phyloP scores from a whole-genome alignment of 768 basidiomycete species.

The Agrocybe pediades region DNA sequence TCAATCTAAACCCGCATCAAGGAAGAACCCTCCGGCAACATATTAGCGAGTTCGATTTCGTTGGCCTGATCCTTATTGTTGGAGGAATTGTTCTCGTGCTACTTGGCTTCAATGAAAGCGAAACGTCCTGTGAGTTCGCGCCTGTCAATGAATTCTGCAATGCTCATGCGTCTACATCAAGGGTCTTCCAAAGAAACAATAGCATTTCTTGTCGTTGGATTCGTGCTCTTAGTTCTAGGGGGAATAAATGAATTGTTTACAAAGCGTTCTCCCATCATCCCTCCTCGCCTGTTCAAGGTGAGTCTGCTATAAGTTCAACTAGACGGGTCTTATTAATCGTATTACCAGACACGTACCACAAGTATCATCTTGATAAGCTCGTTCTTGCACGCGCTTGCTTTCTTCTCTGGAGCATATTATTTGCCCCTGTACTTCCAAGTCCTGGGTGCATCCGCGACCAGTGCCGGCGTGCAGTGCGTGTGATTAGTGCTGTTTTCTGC shows the following conservation, averaged over 20 bases:
- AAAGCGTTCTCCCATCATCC: slow-evolving; percentile 67
- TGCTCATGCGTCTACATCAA: slow-evolving; percentile 23
- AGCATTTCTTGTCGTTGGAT: slow-evolving; percentile 59
- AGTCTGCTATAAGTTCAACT: slow-evolving; percentile 2
- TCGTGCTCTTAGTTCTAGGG: slow-evolving; percentile 49
- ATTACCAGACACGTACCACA: slow-evolving; percentile 69
- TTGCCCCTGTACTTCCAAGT: slow-evolving; percentile 81
- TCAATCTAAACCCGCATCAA: slow-evolving; percentile 78
- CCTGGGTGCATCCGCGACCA: slow-evolving; percentile 73
- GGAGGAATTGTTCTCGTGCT: slow-evolving; percentile 67
- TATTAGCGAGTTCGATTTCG: slow-evolving; percentile 68
- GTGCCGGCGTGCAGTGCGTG: slow-evolving; percentile 62
- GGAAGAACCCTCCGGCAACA: slow-evolving; percentile 60
- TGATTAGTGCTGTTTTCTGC: background rate
- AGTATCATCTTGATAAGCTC: slow-evolving; percentile 54
- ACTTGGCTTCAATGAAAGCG: slow-evolving; percentile 73
- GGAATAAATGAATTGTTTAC: slow-evolving; percentile 64
- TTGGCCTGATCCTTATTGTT: slow-evolving; percentile 65
- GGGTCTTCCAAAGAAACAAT: slow-evolving; percentile 67
- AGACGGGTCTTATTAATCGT: background rate
- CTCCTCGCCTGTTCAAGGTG: slow-evolving; percentile 74
- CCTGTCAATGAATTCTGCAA: background rate
- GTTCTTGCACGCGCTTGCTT: slow-evolving; percentile 66
- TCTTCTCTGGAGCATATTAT: slow-evolving; percentile 65
- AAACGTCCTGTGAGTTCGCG: slow-evolving; percentile 57